Evolutionary conservation across 2,329 filamentous ascomycete species (phyloP), one percentile per base, ranked within the genome.

Genomic region (Kalaharituber pfeilii): DNA sequence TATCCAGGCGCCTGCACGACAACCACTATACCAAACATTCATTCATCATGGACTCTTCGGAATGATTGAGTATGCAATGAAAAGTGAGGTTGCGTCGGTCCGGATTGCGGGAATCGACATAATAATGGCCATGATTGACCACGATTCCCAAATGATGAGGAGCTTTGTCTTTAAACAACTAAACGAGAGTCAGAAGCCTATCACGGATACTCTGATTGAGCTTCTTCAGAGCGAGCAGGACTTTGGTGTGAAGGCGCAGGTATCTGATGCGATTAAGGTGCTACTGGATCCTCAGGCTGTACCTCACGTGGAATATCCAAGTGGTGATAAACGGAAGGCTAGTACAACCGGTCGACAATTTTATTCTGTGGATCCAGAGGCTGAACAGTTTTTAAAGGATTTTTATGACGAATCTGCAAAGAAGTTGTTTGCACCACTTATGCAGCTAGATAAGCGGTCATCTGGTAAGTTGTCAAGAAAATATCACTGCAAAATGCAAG

Each of bases 21-120:
- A 85, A 58, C 81, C 80, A 22, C 73, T 98, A 15, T 95, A 94
- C 69, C 82, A 83, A 65, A 94, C 93, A 66, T 93, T 96, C 66
- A 81, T 96, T 59, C 77, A 77, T 50, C 82, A 93, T 64, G 91
- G 91, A 8, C 77, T 98, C 6, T 79, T 96, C 56, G 78, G 80
- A 28, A 88, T 96, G 55, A 89, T 98, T 60, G 86, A 88, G 57
- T 96, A 87, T 68, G 88, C 91, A 13, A 75, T 98, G 51, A 82
- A 84, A 57, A 87, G 94, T 64, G 75, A 76, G 45, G 88, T 94
- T 63, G 84, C 91, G 11, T 76, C 81, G 0, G 84, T 95, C 52
- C 78, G 91, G 57, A 86, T 94, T 2, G 93, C 88, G 4, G 91
- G 88, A 9, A 94, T 88, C 1, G 91, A 98, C 62, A 87, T 96